Conservation (phyloP, 306 rosid genomes). For the Dryas drummondii region DNA sequence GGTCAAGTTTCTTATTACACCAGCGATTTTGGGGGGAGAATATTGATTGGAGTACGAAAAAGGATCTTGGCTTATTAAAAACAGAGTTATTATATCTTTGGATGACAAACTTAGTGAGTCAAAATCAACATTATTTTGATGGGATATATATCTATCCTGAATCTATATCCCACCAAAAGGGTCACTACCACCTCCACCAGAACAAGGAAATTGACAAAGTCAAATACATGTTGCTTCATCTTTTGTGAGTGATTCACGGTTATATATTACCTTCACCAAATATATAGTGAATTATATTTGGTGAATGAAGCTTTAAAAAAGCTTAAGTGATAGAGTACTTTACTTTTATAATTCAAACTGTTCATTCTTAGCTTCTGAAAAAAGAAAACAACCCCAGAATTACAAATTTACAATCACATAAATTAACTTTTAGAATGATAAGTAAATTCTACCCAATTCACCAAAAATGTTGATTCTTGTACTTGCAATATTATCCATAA, state of each 20-base stretch:
- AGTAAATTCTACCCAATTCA: not conserved
- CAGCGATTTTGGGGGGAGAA: conserved; percentile 27
- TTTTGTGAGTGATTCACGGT: conserved; percentile 28
- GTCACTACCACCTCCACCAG: conserved; percentile 50
- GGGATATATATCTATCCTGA: not conserved
- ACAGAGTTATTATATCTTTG: not conserved
- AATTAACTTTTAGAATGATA: not conserved
- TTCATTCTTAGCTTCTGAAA: too few relatives aligned
- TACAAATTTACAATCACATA: not conserved
- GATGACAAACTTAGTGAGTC: conserved; percentile 2
- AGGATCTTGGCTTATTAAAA: not conserved
- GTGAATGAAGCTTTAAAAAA: too few relatives aligned
- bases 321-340: too few relatives aligned
- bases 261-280: not conserved
- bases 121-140: conserved; percentile 36
- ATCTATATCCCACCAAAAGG: conserved; percentile 29
- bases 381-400: not conserved
- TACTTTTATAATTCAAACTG: too few relatives aligned
- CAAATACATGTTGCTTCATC: conserved; percentile 34
- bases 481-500: not conserved
- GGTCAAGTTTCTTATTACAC: conserved; percentile 33
- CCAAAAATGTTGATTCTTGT: not conserved
- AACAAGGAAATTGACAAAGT: conserved; percentile 26
- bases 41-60: conserved; percentile 20
- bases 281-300: too few relatives aligned